phyloP scores from a whole-genome alignment of 192 early-diverging fungal species.

The Podila minutissima region DNA sequence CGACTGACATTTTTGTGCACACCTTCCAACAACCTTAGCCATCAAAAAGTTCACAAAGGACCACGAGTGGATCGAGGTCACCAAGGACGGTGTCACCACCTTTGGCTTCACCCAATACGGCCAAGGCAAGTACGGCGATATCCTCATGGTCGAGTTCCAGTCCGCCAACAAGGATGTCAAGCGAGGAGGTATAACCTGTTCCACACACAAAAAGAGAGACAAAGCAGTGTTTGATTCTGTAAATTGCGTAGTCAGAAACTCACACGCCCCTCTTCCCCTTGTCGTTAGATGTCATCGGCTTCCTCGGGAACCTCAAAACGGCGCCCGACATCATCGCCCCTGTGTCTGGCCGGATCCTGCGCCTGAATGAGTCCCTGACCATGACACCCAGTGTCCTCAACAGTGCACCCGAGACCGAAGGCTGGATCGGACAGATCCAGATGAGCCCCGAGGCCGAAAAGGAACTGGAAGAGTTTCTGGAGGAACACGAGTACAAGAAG shows the following conservation, averaged over 20 bases:
- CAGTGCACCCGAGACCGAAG: background rate
- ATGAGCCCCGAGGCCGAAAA: background rate
- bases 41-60: background rate
- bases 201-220: background rate
- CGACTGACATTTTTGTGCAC: background rate
- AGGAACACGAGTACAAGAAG: background rate
- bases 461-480: background rate
- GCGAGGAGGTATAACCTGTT: background rate
- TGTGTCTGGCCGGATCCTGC: background rate
- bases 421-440: background rate
- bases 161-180: background rate
- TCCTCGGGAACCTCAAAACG: background rate
- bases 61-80: background rate
- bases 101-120: background rate
- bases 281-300: background rate
- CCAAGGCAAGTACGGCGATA: background rate
- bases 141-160: background rate
- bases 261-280: background rate
- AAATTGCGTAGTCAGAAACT: background rate
- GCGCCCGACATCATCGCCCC: background rate
- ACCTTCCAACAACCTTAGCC: background rate
- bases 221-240: background rate
- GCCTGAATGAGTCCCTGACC: background rate
- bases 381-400: background rate
- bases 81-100: background rate